Evolutionary conservation across 768 basidiomycete genomes (phyloP).

Genomic region (Amanita molliuscula): DNA sequence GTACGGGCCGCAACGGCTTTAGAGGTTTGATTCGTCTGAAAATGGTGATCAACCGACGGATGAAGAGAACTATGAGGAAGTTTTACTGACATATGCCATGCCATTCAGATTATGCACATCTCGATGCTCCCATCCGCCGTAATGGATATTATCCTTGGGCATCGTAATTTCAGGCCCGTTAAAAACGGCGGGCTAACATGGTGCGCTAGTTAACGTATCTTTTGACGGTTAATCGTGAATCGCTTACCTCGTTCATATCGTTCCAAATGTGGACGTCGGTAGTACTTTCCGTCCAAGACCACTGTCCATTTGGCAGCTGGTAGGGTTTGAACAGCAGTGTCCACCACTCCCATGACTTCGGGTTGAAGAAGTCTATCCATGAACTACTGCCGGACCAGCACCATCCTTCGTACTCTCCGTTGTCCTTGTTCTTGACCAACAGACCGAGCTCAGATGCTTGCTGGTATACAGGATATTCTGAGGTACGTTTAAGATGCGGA

Average conservation of each 20-base stretch:
- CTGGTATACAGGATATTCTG: constrained; percentile 74
- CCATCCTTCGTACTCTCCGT: constrained; percentile 92
- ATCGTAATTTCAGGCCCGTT: constrained; percentile 92
- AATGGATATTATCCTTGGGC: constrained; percentile 61
- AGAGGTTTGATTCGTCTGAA: constrained; percentile 73
- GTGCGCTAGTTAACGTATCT: background rate
- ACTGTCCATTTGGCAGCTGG: constrained; percentile 40
- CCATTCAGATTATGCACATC: constrained; percentile 98
- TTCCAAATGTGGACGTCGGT: constrained; percentile 92
- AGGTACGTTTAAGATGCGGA: constrained; percentile 84
- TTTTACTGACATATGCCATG: constrained; percentile 67
- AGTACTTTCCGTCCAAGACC: constrained; percentile 74
- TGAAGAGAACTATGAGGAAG: background rate
- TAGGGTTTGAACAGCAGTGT: constrained; percentile 65
- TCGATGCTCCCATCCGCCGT: constrained; percentile 96
- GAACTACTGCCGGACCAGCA: constrained; percentile 96
- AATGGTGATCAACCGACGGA: background rate
- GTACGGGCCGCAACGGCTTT: constrained; percentile 73
- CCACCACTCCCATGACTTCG: constrained; percentile 87
- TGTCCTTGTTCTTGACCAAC: constrained; percentile 70
- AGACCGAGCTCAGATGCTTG: constrained; percentile 75
- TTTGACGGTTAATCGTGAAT: background rate
- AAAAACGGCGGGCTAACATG: constrained; percentile 78
- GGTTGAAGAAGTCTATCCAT: constrained; percentile 98
- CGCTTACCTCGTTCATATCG: constrained; percentile 93